Conservation (phyloP, 345 rosid species). For the Raphanus raphanistrum region DNA sequence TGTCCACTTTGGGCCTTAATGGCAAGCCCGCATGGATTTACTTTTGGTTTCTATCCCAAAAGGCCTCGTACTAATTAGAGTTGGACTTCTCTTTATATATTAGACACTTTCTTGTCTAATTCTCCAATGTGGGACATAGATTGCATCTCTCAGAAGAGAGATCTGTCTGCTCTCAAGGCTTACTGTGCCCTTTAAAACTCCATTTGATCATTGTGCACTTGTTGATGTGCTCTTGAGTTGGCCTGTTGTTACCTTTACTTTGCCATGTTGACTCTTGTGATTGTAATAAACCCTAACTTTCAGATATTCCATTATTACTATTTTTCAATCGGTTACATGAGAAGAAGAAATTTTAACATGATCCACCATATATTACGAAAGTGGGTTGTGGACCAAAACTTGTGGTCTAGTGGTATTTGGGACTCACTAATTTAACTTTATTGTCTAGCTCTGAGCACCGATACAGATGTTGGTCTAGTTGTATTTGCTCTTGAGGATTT, state of each 20-base stretch:
- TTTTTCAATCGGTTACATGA: neutral
- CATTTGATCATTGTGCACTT: neutral
- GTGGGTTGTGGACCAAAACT: neutral
- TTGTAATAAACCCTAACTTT: slow-evolving; percentile 1
- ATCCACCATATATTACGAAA: neutral
- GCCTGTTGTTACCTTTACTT: slow-evolving; percentile 6
- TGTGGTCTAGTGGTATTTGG: neutral
- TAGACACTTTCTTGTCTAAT: no score
- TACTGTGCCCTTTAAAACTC: neutral
- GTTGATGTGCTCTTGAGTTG: neutral
- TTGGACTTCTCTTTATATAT: no score
- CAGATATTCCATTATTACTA: neutral
- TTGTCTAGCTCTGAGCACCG: neutral
- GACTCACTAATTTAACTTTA: neutral
- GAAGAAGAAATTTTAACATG: neutral
- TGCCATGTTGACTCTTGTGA: neutral
- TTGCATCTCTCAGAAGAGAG: no score
- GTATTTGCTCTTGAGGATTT: neutral
- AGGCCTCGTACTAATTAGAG: no score
- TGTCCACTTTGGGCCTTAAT: no score
- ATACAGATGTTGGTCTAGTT: neutral
- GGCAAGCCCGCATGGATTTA: no score
- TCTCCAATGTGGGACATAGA: no score
- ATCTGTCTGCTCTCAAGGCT: slow-evolving; percentile 24
- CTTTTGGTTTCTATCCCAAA: no score